Conservation (phyloP, 352 stramenopile genomes). For the Phytophthora pistaciae region DNA sequence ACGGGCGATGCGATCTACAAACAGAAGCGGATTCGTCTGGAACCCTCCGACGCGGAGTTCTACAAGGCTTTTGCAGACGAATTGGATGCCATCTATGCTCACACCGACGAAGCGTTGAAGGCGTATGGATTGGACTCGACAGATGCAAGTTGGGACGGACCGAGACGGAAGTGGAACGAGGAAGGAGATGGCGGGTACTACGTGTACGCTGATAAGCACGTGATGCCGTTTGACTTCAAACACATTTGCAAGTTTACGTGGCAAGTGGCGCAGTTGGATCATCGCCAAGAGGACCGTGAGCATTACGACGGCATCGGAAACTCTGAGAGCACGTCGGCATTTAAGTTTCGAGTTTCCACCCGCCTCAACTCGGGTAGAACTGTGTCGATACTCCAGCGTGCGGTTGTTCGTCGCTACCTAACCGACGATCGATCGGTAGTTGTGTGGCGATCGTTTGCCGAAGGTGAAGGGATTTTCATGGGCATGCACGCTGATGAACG, state of each 20-base stretch:
- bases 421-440: constrained; percentile 6
- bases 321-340: constrained; percentile 13
- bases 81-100: constrained; percentile 6
- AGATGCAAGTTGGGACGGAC: constrained; percentile 3
- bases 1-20: constrained; percentile 1
- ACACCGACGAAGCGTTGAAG: constrained; percentile 25
- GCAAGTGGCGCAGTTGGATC: constrained; percentile 18
- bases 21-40: constrained; percentile 27
- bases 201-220: constrained; percentile 13
- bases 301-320: constrained; percentile 9
- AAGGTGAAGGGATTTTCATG: constrained; percentile 25
- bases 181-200: constrained; percentile 21
- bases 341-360: constrained; percentile 25
- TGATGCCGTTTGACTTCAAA: constrained; percentile 14
- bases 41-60: constrained; percentile 24
- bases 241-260: constrained; percentile 9
- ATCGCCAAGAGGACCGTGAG: constrained; percentile 27
- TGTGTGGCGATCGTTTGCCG: constrained; percentile 23
- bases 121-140: constrained; percentile 16
- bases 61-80: constrained; percentile 11
- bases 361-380: constrained; percentile 17
- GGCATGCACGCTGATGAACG: constrained; percentile 33
- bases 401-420: constrained; percentile 13
- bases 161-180: constrained; percentile 19
- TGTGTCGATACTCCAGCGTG: constrained; percentile 20